Evolutionary conservation across 2,329 filamentous ascomycete genomes (phyloP).

Genomic region (Venturia aucupariae): DNA sequence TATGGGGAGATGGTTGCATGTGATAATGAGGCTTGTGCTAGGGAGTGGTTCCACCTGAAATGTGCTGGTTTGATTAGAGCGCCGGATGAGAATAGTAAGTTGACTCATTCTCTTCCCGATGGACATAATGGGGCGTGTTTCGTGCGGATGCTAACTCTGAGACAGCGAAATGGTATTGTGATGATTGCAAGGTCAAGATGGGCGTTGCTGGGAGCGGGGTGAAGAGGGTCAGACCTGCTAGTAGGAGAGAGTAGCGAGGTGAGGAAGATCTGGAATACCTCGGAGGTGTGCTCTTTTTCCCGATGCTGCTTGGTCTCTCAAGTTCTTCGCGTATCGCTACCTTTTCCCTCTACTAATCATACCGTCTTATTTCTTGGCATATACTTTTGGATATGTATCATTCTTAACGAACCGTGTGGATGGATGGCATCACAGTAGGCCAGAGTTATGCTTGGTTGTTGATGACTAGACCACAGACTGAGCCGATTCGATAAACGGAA

Average conservation of each 20-base stretch:
- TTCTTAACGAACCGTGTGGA: neutral
- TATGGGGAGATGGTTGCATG: constrained; percentile 62
- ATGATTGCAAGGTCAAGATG: constrained; percentile 17
- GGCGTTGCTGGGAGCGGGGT: constrained; percentile 13
- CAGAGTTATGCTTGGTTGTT: neutral
- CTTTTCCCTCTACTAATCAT: neutral
- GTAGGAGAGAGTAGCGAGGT: constrained; percentile 13
- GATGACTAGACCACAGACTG: neutral
- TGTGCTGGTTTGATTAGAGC: constrained; percentile 54
- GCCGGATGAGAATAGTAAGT: constrained; percentile 42
- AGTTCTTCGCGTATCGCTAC: neutral
- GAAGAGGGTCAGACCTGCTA: constrained; percentile 16
- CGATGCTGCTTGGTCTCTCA: no score
- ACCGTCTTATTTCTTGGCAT: neutral
- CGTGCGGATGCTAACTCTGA: constrained; percentile 10
- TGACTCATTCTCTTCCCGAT: no score
- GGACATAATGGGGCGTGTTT: neutral
- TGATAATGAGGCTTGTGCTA: constrained; percentile 54
- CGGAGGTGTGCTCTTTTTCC: neutral
- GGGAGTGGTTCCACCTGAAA: constrained; percentile 59
- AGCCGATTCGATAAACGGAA: neutral
- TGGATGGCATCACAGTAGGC: neutral
- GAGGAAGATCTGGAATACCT: neutral
- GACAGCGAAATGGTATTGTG: constrained; percentile 20
- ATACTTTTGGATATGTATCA: neutral